These are phyloP conservation scores for Citrus reticulata DNA, from an alignment of 345 rosid species.

Conservation along the genomic window DNA sequence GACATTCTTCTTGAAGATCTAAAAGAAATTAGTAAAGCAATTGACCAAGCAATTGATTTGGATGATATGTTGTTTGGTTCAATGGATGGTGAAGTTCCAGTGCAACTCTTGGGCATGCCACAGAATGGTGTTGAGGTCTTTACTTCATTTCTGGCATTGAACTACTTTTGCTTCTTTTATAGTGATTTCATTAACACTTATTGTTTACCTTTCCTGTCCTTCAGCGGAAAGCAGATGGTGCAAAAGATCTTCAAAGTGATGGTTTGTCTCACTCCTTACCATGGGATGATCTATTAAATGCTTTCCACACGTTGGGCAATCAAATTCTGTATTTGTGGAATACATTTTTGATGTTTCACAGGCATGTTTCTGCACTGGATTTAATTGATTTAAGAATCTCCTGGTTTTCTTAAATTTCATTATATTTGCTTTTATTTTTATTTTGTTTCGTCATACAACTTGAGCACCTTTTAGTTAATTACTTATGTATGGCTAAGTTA, in stretches of 20 bases:
- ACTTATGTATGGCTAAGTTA: not conserved
- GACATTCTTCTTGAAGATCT: conserved; percentile 59
- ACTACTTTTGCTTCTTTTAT: conserved; percentile 1
- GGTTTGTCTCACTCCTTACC: conserved; percentile 38
- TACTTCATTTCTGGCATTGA: conserved; percentile 33
- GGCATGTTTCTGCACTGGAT: conserved; percentile 37
- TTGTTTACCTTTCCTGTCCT: conserved; percentile 17
- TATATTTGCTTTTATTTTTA: not conserved
- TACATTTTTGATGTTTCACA: conserved; percentile 76
- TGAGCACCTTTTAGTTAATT: not conserved
- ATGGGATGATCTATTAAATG: conserved; percentile 44
- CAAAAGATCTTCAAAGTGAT: conserved; percentile 36
- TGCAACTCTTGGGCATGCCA: conserved; percentile 43
- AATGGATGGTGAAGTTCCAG: conserved; percentile 35
- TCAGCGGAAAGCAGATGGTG: conserved; percentile 45
- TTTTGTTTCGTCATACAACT: not conserved
- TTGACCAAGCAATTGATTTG: conserved; percentile 50
- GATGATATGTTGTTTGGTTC: conserved; percentile 36
- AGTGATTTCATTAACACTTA: not conserved
- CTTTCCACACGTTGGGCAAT: conserved; percentile 49
- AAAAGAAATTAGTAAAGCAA: conserved; percentile 59
- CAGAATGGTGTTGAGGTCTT: conserved; percentile 81
- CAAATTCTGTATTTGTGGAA: conserved; percentile 75
- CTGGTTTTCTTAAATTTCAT: not conserved
- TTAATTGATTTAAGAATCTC: not conserved